Percentiles rank a stretch among this genome's conserved stretches.
phyloP scores from a whole-genome alignment of 2,329 filamentous ascomycete species.

The Alternaria sp. region DNA sequence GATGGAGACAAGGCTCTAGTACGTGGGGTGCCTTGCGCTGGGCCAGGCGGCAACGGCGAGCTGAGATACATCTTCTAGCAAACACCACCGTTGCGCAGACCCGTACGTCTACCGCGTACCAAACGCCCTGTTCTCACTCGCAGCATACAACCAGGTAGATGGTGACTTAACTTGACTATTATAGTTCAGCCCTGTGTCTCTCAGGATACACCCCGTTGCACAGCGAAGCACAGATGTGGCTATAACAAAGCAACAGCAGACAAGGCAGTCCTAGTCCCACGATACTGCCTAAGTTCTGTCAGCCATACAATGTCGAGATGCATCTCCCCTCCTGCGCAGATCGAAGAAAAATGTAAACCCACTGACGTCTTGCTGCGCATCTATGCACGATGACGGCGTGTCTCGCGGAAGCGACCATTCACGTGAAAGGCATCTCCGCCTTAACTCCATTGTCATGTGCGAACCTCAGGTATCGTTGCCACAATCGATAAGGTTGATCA shows the following conservation, averaged over 20 bases:
- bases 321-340: neutral
- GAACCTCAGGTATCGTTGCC: constrained; percentile 18
- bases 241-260: constrained; percentile 1
- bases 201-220: constrained; percentile 10
- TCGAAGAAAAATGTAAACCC: constrained; percentile 11
- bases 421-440: constrained; percentile 27
- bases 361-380: constrained; percentile 21
- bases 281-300: neutral
- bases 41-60: neutral
- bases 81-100: constrained; percentile 17
- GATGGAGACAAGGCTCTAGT: neutral
- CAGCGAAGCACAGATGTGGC: constrained; percentile 6
- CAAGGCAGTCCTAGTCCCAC: constrained; percentile 8
- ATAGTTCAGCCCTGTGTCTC: constrained; percentile 12
- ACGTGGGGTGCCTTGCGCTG: constrained; percentile 1
- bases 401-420: constrained; percentile 16
- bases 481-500: constrained; percentile 26
- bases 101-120: constrained; percentile 8
- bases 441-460: constrained; percentile 34
- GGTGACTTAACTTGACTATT: constrained; percentile 18
- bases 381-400: constrained; percentile 41
- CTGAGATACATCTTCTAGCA: constrained; percentile 10
- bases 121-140: constrained; percentile 6
- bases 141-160: constrained; percentile 20
- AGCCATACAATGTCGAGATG: neutral